Evolutionary conservation across 768 basidiomycete species (phyloP), one percentile per base, ranked within the genome.

Genomic region (Cyclocybe cylindracea): DNA sequence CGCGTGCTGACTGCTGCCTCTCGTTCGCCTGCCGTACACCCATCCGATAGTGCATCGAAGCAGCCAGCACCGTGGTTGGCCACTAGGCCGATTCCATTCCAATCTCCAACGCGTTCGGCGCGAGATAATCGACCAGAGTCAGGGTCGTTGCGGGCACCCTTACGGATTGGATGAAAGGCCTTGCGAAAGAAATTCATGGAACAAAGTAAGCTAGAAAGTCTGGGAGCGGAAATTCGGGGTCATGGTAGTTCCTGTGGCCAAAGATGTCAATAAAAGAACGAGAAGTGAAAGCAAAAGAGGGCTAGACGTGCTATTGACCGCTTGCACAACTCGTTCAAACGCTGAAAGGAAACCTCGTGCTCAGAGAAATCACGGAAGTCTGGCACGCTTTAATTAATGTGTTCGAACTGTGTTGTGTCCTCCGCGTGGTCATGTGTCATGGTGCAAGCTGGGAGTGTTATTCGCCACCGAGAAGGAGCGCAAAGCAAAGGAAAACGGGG

Each of bases 1-100:
- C 55, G 61, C 61, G 56, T 64, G 61, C 57, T 59, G 60, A 66
- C 59, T 54, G 46, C 53, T 51, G 53, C 53, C 44, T 33, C 24
- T 24, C 24, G 24, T 24, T 24, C 4, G 24, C 24, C 24, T 24
- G 24, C 37, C 48, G 24, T 44, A 39, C 57, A 46, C 36, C 58
- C 48, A 44, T 47, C 33, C 46, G 54, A 56, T 57, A 44, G 51
- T 44, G 53, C 55, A 48, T 50, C 44, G 56, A 63, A 51, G 57
- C 56, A 54, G 38, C 50, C 44, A 51, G 44, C 44, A 44, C 36
- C 46, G 51, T 46, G 49, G 51, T 43, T 41, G 40, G 53, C 39
- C 41, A 47, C 49, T 24, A 42, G 29, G 44, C 48, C 51, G 48
- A 44, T 48, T 42, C 50, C 39, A 46, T 48, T 41, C 14, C 51